Percentiles rank a stretch among this genome's conserved stretches.
Evolutionary conservation across 169 alveolate genomes (phyloP).

Genomic region (Theileria equi): DNA sequence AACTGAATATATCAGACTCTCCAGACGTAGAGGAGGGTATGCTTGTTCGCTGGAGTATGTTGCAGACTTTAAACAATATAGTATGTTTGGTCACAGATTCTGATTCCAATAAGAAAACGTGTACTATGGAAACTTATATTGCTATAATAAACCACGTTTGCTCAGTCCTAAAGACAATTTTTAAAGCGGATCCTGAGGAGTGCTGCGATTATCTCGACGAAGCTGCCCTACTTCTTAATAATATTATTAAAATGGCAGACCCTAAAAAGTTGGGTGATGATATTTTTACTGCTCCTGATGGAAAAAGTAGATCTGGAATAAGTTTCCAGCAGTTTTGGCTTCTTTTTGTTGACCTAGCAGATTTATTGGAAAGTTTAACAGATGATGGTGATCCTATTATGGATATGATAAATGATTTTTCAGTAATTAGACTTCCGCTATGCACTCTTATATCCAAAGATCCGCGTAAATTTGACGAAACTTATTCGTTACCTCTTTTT

Average conservation of each 20-base stretch:
- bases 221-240: slow-evolving; percentile 2
- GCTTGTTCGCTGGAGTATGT: slow-evolving; percentile 61
- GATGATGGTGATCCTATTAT: background rate
- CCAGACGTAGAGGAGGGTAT: slow-evolving; percentile 31
- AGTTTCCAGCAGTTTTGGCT: slow-evolving; percentile 3
- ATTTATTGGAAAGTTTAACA: too few relatives aligned
- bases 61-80: slow-evolving; percentile 51
- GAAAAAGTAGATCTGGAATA: background rate
- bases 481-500: background rate
- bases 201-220: slow-evolving; percentile 17
- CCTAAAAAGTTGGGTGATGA: background rate
- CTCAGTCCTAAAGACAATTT: background rate
- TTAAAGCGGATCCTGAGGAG: background rate
- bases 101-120: background rate
- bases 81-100: slow-evolving; percentile 4
- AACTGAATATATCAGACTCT: background rate
- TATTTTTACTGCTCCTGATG: background rate
- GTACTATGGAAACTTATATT: background rate
- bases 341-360: background rate
- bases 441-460: background rate
- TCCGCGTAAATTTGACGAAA: slow-evolving; percentile 3
- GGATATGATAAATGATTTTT: too few relatives aligned
- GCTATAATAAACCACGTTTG: background rate
- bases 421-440: slow-evolving; percentile 2
- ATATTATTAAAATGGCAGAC: background rate